Evolutionary conservation across 2,329 filamentous ascomycete species (phyloP), one percentile per base, ranked within the genome.

Genomic region (Akanthomyces lecanii): DNA sequence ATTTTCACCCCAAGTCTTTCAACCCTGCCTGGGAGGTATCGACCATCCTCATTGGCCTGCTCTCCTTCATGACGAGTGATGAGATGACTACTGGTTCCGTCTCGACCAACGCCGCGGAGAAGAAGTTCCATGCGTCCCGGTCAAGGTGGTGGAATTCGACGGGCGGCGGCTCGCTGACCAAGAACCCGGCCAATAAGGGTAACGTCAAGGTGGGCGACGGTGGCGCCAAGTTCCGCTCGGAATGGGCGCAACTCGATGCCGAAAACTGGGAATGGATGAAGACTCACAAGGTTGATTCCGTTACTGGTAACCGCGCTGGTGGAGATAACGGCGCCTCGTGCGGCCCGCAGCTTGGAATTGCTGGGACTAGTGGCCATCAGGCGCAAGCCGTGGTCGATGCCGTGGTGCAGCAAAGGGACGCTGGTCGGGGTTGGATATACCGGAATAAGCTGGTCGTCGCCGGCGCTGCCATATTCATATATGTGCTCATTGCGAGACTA

Each of bases 11-110:
- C 4, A 96, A 96, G 76, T 94, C 90, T 33, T 99, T 98, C 81
- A 99, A 99, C 74, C 95, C 95, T 2, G 93, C 95, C 1, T 99
- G 95, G 95, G 94, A 97, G 72, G 95, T 99, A 8, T 94, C 90
- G 61, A 99, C 95, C 0, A 99, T 99, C 67, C 81, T 99, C 18
- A 96, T 96, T 62, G 95, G 95, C 11, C 84, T 99, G 33, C 81
- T 98, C 66, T 96, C 90, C 45, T 99, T 99, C 77, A 99, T 99
- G 95, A 98, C 94, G 2, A 92, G 91, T 67, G 94, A 99, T 73
- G 95, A 99, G 79, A 97, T 98, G 90, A 99, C 95, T 0, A 98
- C 95, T 0, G 95, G 95, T 2, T 93, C 89, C 36, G 86, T 99
- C 36, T 88, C 89, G 6, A 91, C 88, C 21, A 89, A 86, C 0